A percentile compares a stretch with the other conserved stretches of the same genome.
Conservation (phyloP, 305 asterid species). For the Rubia balearica region DNA sequence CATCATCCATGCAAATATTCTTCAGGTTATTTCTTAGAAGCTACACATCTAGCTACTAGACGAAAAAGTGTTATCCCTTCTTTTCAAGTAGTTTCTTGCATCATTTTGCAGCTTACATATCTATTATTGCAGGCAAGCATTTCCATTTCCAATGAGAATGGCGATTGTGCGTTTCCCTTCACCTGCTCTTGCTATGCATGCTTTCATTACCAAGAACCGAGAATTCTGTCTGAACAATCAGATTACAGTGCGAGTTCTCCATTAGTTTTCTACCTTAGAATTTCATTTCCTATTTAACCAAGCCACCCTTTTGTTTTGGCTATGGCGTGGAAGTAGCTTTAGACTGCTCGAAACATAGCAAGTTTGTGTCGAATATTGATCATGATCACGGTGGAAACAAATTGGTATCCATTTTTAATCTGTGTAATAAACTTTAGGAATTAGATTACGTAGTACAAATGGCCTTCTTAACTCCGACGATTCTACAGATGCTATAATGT, state of each 20-base stretch:
- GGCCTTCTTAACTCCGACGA: not conserved
- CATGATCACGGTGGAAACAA: not conserved
- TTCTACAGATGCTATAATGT: not conserved
- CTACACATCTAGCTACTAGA: conserved; percentile 6
- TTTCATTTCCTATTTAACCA: not conserved
- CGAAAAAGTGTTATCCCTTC: not conserved
- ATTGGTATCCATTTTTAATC: not conserved
- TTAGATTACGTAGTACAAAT: not conserved
- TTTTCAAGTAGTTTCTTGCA: not conserved
- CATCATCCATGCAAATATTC: conserved; percentile 41
- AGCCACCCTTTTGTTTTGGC: not conserved
- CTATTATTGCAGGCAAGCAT: conserved; percentile 36
- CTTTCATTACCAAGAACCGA: conserved; percentile 60
- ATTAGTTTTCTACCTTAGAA: conserved; percentile 25
- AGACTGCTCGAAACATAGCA: not conserved
- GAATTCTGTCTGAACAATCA: conserved; percentile 59
- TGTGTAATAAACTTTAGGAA: not conserved
- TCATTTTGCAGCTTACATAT: conserved; percentile 1
- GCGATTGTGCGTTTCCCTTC: conserved; percentile 56
- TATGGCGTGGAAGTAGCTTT: conserved; percentile 5
- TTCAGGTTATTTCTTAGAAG: conserved; percentile 32
- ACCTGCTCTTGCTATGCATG: conserved; percentile 53
- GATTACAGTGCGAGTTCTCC: conserved; percentile 48
- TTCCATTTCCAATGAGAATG: conserved; percentile 27
- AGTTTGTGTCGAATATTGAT: not conserved